Base-by-base conservation (phyloP, 2,329 filamentous ascomycete genomes). In the Sporothrix inflata region DNA sequence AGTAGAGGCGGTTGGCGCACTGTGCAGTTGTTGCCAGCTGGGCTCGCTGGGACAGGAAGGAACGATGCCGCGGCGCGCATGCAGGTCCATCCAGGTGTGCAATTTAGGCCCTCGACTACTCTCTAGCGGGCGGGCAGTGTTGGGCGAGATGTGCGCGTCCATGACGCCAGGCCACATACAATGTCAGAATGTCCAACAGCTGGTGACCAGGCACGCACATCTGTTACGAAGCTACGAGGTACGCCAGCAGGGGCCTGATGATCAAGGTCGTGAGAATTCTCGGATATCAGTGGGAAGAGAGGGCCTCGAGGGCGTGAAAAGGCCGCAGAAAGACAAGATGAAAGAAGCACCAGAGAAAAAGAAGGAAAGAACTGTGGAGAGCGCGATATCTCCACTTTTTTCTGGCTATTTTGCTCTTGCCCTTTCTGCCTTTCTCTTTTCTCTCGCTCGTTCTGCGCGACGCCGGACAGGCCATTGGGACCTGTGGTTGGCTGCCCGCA, bases 401-500 rank as follows among this genome's bases (percentile, higher is more conserved):
- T 14, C 11, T 16, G 12, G n/a, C n/a, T 3, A 21, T 61, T 38
- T 38, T 49, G 45, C 24, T 45, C 21, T 47, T 51, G 24, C 8
- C 27, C 16, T 6, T 61, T 45, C 34, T 57, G 12, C 53, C 53
- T 60, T 21, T 47, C 21, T 42, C 19, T 12, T 60, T 21, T 47
- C 21, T 42, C 19, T 12, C 21, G 21, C 21, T 53, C 51, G 12
- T 34, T 66, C 49, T 47, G 42, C 63, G 34, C 34, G 57, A 61
- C 30, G 19, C 30, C 12, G 14, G 24, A 14, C 1, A 69, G 45
- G 71, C 69, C 30, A 73, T 73, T 72, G 70, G 42, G 55, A 16
- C 19, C 55, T 73, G 55, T 73, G 73, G 70, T 74, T 74, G 73
- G 73, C 45, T 69, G 65, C 6, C 60, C 49, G 21, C 68, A 51